These are phyloP conservation scores for Russula abietina DNA, from an alignment of 768 basidiomycete genomes.

Conservation along the genomic window DNA sequence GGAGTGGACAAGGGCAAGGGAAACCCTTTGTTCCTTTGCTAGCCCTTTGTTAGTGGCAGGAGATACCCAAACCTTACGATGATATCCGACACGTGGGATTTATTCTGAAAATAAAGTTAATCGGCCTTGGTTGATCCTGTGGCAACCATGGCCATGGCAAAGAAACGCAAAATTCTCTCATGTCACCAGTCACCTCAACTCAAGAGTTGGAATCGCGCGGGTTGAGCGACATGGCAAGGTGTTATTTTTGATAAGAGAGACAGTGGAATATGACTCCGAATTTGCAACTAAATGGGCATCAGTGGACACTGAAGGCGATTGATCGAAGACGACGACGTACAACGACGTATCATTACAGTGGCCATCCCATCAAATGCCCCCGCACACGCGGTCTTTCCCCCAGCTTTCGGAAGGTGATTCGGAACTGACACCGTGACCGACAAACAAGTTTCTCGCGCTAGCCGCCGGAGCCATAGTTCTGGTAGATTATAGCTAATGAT, in stretches of 20 bases:
- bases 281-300: not conserved
- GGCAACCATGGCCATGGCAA: not conserved
- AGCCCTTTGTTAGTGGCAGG: not conserved
- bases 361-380: not conserved
- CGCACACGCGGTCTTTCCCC: not conserved
- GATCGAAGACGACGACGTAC: not conserved
- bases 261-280: too few relatives aligned
- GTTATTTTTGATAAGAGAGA: slow-evolving; percentile 20
- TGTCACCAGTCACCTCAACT: slow-evolving; percentile 20
- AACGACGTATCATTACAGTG: too few relatives aligned
- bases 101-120: not conserved
- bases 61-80: not conserved
- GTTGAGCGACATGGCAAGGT: slow-evolving; percentile 28
- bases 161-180: slow-evolving; percentile 21
- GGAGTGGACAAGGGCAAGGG: not conserved
- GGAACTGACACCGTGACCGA: not conserved
- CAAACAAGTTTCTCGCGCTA: not conserved
- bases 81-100: not conserved
- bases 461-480: not conserved
- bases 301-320: not conserved
- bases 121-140: not conserved
- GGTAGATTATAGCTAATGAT: not conserved
- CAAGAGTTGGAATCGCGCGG: slow-evolving; percentile 16
- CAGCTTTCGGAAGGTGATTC: not conserved
- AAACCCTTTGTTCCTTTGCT: not conserved